A percentile compares a stretch with the other conserved stretches of the same genome.
phyloP scores from a whole-genome alignment of 352 stramenopile species.

The Pythium folliculosum region DNA sequence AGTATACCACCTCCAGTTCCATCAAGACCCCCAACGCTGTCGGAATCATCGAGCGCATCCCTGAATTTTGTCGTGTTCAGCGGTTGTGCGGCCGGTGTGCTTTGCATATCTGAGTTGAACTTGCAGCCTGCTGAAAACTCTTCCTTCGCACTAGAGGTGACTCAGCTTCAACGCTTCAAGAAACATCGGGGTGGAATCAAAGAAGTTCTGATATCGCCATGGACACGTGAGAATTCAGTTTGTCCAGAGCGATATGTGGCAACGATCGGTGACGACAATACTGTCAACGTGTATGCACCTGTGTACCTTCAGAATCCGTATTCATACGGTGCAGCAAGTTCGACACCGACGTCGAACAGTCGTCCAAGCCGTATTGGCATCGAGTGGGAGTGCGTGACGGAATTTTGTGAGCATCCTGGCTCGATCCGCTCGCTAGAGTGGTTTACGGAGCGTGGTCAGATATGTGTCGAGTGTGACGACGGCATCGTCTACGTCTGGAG shows the following conservation, averaged over 20 bases:
- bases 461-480: slow-evolving; percentile 74
- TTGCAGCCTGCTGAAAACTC: slow-evolving; percentile 32
- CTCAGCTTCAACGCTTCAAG: slow-evolving; percentile 51
- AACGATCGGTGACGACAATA: slow-evolving; percentile 60
- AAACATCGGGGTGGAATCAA: slow-evolving; percentile 65
- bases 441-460: slow-evolving; percentile 57
- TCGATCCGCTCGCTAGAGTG: slow-evolving; percentile 53
- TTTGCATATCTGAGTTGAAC: slow-evolving; percentile 57
- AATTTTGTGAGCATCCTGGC: slow-evolving; percentile 67
- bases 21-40: neutral
- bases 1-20: slow-evolving; percentile 11
- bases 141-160: slow-evolving; percentile 45
- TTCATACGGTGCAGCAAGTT: slow-evolving; percentile 10
- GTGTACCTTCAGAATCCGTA: slow-evolving; percentile 50
- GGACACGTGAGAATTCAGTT: slow-evolving; percentile 28
- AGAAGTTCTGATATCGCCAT: slow-evolving; percentile 62
- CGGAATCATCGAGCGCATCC: slow-evolving; percentile 30
- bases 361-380: slow-evolving; percentile 23
- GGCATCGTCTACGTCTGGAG: slow-evolving; percentile 82
- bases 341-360: neutral
- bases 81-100: slow-evolving; percentile 57
- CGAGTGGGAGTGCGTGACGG: slow-evolving; percentile 63
- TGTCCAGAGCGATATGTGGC: slow-evolving; percentile 66
- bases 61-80: slow-evolving; percentile 72
- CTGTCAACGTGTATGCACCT: slow-evolving; percentile 61